Percentiles rank a stretch among this genome's conserved stretches.
Evolutionary conservation across 2,329 filamentous ascomycete genomes (phyloP).

Genomic region (Botrytis byssoidea): DNA sequence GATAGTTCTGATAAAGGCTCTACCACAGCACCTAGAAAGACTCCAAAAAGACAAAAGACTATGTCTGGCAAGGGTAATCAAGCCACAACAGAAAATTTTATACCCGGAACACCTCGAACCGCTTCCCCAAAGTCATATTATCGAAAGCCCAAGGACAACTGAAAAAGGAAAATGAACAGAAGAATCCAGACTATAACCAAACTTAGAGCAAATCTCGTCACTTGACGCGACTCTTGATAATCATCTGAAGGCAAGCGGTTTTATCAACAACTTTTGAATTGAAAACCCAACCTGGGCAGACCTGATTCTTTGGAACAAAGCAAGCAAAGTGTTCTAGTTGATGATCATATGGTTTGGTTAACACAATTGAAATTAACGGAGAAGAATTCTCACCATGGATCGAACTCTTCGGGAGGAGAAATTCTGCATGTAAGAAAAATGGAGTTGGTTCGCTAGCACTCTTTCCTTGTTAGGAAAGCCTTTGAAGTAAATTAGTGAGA

Average conservation of each 20-base stretch:
- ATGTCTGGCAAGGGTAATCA: not conserved
- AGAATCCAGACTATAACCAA: no score
- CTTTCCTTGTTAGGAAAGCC: not conserved
- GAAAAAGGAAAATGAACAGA: not conserved
- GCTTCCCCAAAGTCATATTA: not conserved
- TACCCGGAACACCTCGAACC: no score
- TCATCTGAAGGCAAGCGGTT: no score
- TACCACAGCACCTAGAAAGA: no score
- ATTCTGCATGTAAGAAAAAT: not conserved
- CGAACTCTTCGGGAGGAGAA: not conserved
- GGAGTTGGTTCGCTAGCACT: not conserved
- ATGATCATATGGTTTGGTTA: not conserved
- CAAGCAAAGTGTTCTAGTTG: not conserved
- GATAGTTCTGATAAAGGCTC: not conserved
- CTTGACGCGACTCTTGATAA: not conserved
- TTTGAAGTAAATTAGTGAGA: not conserved
- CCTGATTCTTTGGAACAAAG: not conserved
- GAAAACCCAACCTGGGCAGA: fast-evolving
- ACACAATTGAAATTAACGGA: not conserved
- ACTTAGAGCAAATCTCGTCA: not conserved
- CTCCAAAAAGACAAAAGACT: no score
- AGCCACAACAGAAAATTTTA: not conserved
- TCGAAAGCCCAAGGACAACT: no score
- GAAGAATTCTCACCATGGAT: not conserved
- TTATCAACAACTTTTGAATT: not conserved